A percentile compares a stretch with the other conserved stretches of the same genome.
phyloP scores from a whole-genome alignment of 2,329 filamentous ascomycete species.

The Macrophomina pseudophaseolina region DNA sequence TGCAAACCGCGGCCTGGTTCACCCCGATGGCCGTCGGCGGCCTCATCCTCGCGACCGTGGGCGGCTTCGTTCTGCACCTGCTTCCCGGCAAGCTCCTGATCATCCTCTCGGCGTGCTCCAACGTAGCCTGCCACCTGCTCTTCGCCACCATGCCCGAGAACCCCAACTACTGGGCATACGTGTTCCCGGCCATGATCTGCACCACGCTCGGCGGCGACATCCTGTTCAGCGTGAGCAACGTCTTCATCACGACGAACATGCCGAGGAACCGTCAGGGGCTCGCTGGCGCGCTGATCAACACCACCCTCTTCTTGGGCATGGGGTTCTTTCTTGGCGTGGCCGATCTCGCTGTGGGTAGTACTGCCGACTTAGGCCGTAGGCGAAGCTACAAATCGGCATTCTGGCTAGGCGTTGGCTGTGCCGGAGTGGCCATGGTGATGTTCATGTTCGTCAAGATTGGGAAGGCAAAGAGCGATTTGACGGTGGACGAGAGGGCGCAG shows the following conservation, averaged over 20 bases:
- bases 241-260: conserved; percentile 74
- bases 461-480: conserved; percentile 39
- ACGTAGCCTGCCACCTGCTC: conserved; percentile 62
- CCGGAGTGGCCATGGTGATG: conserved; percentile 41
- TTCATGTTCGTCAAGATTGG: conserved; percentile 44
- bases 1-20: conserved; percentile 70
- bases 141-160: conserved; percentile 58
- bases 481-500: background rate
- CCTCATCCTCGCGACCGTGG: conserved; percentile 64
- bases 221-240: conserved; percentile 74
- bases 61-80: conserved; percentile 70
- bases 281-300: conserved; percentile 44
- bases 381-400: conserved; percentile 45
- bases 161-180: conserved; percentile 71
- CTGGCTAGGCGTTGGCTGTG: conserved; percentile 41
- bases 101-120: conserved; percentile 64
- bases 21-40: conserved; percentile 71
- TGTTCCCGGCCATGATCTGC: conserved; percentile 73
- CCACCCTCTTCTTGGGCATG: conserved; percentile 43
- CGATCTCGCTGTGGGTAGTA: conserved; percentile 40
- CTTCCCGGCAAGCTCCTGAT: conserved; percentile 65
- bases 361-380: conserved; percentile 32
- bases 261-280: conserved; percentile 59
- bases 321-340: conserved; percentile 43
- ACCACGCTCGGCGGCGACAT: conserved; percentile 78